Percentiles rank a stretch among this genome's conserved stretches.
Evolutionary conservation across 352 stramenopile genomes (phyloP).

Genomic region (Aphanomyces invadans): DNA sequence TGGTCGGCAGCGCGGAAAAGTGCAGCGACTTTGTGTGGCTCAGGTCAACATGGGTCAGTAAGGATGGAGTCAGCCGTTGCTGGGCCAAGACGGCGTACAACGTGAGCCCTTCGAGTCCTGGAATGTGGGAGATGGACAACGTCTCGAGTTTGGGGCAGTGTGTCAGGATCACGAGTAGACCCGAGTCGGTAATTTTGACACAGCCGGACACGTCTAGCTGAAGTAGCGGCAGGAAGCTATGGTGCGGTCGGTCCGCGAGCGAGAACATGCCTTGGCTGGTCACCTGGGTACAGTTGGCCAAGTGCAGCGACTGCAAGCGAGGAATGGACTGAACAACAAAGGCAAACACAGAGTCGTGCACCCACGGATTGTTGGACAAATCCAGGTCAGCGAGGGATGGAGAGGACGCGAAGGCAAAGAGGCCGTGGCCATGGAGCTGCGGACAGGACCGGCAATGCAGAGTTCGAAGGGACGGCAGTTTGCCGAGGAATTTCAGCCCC

Average conservation of each 20-base stretch:
- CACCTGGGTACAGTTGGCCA: constrained; percentile 39
- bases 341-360: constrained; percentile 19
- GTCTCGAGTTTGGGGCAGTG: constrained; percentile 26
- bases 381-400: constrained; percentile 7
- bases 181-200: constrained; percentile 48
- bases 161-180: constrained; percentile 37
- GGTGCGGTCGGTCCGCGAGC: constrained; percentile 37
- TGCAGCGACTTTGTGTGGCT: constrained; percentile 35
- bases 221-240: constrained; percentile 28
- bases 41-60: constrained; percentile 34
- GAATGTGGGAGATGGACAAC: constrained; percentile 29
- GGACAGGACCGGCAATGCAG: neutral
- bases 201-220: constrained; percentile 51
- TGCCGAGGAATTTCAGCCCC: constrained; percentile 46
- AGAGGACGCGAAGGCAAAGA: neutral
- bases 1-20: constrained; percentile 33
- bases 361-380: neutral
- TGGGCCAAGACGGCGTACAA: constrained; percentile 36
- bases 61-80: constrained; percentile 11
- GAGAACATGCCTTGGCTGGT: constrained; percentile 63
- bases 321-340: constrained; percentile 12
- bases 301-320: constrained; percentile 1
- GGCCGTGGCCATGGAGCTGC: constrained; percentile 3
- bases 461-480: constrained; percentile 24
- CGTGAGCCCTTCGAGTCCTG: constrained; percentile 48